Percentiles rank a stretch among this genome's conserved stretches.
phyloP scores from a whole-genome alignment of 2,329 filamentous ascomycete genomes.

The Talaromyces sp. region DNA sequence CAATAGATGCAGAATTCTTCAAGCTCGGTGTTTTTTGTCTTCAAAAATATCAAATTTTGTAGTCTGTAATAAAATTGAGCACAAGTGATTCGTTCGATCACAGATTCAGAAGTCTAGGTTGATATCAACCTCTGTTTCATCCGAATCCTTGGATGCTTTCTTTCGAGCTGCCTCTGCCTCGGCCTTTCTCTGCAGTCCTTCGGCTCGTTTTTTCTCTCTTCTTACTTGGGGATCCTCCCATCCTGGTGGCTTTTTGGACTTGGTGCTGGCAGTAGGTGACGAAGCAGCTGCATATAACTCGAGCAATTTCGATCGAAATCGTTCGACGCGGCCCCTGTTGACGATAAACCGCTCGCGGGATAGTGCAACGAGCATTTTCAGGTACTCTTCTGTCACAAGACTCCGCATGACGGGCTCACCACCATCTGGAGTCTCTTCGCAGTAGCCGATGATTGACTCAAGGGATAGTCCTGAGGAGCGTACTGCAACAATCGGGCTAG shows the following conservation, averaged over 20 bases:
- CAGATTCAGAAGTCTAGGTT: not conserved
- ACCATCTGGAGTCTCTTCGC: constrained; percentile 18
- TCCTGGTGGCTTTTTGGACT: constrained; percentile 15
- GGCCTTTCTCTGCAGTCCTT: constrained; percentile 35
- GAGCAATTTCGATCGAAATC: constrained; percentile 30
- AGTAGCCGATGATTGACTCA: constrained; percentile 70
- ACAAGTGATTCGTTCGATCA: too few species aligned
- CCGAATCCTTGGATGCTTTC: constrained; percentile 7
- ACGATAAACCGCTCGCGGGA: constrained; percentile 57
- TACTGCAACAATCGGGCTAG: constrained; percentile 74
- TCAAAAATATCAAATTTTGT: not conserved
- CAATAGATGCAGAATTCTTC: not conserved
- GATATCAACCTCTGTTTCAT: constrained; percentile 13
- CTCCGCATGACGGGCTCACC: constrained; percentile 38
- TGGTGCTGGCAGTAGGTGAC: not conserved
- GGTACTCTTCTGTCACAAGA: constrained; percentile 62
- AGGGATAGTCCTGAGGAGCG: constrained; percentile 77
- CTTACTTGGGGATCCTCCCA: constrained; percentile 37
- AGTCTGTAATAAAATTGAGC: not conserved
- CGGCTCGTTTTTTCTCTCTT: constrained; percentile 35
- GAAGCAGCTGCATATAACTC: constrained; percentile 15
- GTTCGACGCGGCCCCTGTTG: constrained; percentile 35
- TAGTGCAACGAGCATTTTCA: constrained; percentile 62
- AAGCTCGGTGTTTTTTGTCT: not conserved
- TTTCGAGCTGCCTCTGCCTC: constrained; percentile 12